Conservation (phyloP, 352 stramenopile genomes). For the Phytophthora fragariae region DNA sequence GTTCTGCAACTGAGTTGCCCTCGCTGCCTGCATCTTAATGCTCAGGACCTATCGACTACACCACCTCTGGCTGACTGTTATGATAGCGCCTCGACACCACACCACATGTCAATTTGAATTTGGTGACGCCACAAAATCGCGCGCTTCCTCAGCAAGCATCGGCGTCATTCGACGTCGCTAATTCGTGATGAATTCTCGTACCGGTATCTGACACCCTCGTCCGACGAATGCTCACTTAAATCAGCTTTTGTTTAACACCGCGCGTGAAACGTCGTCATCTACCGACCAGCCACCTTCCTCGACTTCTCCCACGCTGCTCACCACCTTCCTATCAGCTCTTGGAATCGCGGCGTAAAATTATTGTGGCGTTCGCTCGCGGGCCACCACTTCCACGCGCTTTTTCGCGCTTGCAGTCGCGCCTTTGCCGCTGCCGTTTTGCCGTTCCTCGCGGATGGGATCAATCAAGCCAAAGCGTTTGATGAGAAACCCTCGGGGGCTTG, state of each 20-base stretch:
- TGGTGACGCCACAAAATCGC: constrained; percentile 17
- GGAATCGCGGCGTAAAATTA: not conserved
- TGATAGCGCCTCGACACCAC: not conserved
- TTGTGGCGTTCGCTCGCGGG: not conserved
- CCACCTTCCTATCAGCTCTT: not conserved
- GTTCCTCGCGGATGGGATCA: constrained; percentile 21
- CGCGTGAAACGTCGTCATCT: constrained; percentile 1
- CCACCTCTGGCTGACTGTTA: not conserved
- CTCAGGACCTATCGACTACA: not conserved
- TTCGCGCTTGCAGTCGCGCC: not conserved
- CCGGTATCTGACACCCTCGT: not conserved
- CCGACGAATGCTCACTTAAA: constrained; percentile 3
- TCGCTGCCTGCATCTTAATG: too few species aligned
- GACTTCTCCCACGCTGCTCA: not conserved
- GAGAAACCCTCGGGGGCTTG: constrained; percentile 7
- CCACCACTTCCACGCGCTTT: constrained; percentile 9
- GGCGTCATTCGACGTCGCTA: not conserved
- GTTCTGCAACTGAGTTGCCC: too few species aligned
- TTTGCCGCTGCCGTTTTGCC: not conserved
- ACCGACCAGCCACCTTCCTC: not conserved
- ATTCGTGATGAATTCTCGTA: not conserved
- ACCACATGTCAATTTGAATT: constrained; percentile 19
- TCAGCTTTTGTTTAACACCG: constrained; percentile 3
- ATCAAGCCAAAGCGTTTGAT: constrained; percentile 6
- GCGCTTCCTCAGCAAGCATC: constrained; percentile 3